These are phyloP conservation scores for Alternaria conjuncta DNA, from an alignment of 2,329 filamentous ascomycete genomes.

Conservation along the genomic window DNA sequence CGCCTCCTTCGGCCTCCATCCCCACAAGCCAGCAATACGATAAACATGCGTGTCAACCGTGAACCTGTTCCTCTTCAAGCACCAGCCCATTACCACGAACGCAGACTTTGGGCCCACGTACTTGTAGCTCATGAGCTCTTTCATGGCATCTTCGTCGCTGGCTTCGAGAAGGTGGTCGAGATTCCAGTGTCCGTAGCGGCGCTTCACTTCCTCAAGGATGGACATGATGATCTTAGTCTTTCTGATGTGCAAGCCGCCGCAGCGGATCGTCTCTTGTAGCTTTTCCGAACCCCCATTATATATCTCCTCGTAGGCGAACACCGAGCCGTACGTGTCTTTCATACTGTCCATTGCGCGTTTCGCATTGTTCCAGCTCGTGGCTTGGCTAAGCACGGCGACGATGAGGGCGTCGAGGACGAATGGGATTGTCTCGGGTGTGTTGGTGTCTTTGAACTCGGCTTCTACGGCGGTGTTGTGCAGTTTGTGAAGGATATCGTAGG, in stretches of 20 bases:
- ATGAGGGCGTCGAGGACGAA: constrained; percentile 10
- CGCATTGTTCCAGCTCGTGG: constrained; percentile 11
- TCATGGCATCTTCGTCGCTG: constrained; percentile 11
- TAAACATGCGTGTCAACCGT: constrained; percentile 12
- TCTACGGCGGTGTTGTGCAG: constrained; percentile 8
- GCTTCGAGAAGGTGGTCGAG: constrained; percentile 2
- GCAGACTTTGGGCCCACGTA: constrained; percentile 13
- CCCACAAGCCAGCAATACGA: constrained; percentile 9
- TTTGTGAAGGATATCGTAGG: constrained; percentile 5
- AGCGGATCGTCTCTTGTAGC: constrained; percentile 1
- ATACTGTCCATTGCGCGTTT: constrained; percentile 10
- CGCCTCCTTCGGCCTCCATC: constrained; percentile 7
- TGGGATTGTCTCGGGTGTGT: constrained; percentile 3
- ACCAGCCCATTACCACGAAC: constrained; percentile 11
- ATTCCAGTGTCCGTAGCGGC: constrained; percentile 7
- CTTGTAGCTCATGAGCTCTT: constrained; percentile 13
- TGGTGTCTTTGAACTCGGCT: constrained; percentile 1
- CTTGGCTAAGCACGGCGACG: constrained; percentile 7
- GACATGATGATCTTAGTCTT: constrained; percentile 11
- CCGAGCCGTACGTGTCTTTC: constrained; percentile 2
- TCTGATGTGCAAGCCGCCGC: constrained; percentile 5
- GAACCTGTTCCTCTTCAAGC: constrained; percentile 9
- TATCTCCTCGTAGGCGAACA: constrained; percentile 6
- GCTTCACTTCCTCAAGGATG: constrained; percentile 8
- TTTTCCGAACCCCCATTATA: background rate